A percentile compares a stretch with the other conserved stretches of the same genome.
phyloP scores from a whole-genome alignment of 192 early-diverging fungal genomes.

The Neocallimastix lanati region DNA sequence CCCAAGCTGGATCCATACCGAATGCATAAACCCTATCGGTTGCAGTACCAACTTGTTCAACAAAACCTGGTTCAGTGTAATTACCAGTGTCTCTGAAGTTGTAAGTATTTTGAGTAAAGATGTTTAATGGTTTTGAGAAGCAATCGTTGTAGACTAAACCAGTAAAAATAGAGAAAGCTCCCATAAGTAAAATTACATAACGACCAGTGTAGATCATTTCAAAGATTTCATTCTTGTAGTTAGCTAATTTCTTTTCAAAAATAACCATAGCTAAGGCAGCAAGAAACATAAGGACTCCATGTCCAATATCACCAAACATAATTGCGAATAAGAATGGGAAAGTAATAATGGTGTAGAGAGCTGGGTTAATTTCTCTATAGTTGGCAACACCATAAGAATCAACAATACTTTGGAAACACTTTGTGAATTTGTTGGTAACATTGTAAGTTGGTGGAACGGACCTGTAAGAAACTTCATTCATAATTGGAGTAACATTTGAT shows the following conservation, averaged over 20 bases:
- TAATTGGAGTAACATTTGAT: conserved; percentile 67
- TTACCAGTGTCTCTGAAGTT: conserved; percentile 46
- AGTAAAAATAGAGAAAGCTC: no score
- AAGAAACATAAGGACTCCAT: conserved; percentile 74
- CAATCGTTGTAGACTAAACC: conserved; percentile 97
- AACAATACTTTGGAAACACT: conserved; percentile 91
- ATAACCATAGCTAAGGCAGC: conserved; percentile 51
- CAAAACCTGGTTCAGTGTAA: conserved; percentile 20
- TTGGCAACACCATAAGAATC: conserved; percentile 93
- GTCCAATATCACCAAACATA: conserved; percentile 99
- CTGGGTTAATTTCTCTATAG: conserved; percentile 96
- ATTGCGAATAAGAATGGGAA: conserved; percentile 99
- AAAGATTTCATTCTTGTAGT: conserved; percentile 62
- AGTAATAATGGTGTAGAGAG: conserved; percentile 85
- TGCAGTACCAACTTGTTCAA: conserved; percentile 25
- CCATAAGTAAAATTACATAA: conserved; percentile 93
- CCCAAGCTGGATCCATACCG: conserved; percentile 85
- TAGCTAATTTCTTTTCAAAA: conserved; percentile 63
- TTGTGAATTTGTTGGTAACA: conserved; percentile 88
- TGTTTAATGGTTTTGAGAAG: conserved; percentile 62
- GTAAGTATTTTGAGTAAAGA: conserved; percentile 54
- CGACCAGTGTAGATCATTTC: conserved; percentile 83
- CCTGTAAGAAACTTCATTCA: conserved; percentile 68
- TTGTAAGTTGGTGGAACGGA: conserved; percentile 88
- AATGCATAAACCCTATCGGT: conserved; percentile 50